A percentile compares a stretch with the other conserved stretches of the same genome.
Evolutionary conservation across 2,329 filamentous ascomycete genomes (phyloP).

Genomic region (Lanzia echinophila): DNA sequence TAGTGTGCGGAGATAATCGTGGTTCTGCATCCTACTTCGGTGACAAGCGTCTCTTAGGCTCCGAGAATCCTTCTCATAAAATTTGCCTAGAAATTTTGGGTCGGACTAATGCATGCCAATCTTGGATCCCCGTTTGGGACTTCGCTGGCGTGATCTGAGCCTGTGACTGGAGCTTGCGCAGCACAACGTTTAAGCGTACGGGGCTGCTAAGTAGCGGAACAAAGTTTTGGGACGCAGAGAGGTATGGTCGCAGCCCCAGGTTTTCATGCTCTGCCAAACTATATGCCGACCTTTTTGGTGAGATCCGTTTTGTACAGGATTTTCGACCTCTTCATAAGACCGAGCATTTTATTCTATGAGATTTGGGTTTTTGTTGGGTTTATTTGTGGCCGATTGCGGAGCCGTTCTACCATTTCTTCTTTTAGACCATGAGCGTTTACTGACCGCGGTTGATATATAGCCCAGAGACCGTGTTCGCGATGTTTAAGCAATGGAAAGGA

Average conservation of each 20-base stretch:
- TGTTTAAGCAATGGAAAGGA: slow-evolving; percentile 74
- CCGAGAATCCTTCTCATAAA: neutral
- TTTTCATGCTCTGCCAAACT: neutral
- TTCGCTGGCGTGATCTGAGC: neutral
- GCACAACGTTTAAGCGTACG: neutral
- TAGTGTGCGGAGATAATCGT: neutral
- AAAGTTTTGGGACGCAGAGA: neutral
- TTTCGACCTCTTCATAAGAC: neutral
- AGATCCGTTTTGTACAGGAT: too few species aligned
- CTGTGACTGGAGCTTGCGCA: neutral
- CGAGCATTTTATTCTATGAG: neutral
- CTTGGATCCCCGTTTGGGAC: neutral
- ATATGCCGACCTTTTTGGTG: too few species aligned
- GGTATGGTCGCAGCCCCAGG: neutral
- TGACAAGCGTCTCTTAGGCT: neutral
- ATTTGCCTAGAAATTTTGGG: neutral
- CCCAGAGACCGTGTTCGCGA: slow-evolving; percentile 70
- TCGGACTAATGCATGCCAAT: neutral
- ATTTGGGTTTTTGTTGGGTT: too few species aligned
- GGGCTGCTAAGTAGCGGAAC: neutral
- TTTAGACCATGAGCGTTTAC: slow-evolving; percentile 5
- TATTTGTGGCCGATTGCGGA: neutral
- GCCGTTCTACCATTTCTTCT: neutral
- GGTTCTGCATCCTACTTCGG: neutral
- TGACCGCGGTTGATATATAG: slow-evolving; percentile 35